phyloP scores from a whole-genome alignment of 176 grass and related monocot species.

The Oryza glumipatula region DNA sequence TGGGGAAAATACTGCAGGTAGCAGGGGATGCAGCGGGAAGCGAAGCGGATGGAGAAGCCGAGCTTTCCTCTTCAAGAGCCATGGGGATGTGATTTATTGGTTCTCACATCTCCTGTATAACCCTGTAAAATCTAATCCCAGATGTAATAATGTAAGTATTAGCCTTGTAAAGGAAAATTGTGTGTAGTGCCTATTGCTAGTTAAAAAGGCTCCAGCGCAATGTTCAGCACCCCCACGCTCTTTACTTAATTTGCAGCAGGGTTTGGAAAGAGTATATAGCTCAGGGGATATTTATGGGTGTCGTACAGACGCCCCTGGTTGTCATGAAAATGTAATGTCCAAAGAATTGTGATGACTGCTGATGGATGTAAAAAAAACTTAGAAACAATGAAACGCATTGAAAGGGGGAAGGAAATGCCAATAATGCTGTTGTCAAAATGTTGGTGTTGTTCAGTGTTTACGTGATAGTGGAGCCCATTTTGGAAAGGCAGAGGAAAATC shows the following conservation, averaged over 20 bases:
- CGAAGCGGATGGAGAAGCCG: conserved; percentile 79
- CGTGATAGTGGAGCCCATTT: no score
- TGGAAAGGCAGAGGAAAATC: no score
- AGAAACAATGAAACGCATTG: neutral
- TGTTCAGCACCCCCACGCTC: neutral
- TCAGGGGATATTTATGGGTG: conserved; percentile 11
- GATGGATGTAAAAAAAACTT: conserved; percentile 17
- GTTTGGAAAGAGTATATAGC: conserved; percentile 30
- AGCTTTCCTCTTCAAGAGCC: conserved; percentile 67
- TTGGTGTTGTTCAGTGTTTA: neutral
- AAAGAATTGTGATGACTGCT: conserved; percentile 18
- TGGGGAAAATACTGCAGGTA: conserved; percentile 44
- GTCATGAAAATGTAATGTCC: conserved; percentile 20
- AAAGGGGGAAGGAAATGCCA: neutral
- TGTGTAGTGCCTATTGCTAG: conserved; percentile 28
- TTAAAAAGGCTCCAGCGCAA: conserved; percentile 11
- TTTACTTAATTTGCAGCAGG: conserved; percentile 30
- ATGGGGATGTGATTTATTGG: conserved; percentile 76
- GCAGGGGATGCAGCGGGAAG: conserved; percentile 52
- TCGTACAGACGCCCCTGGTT: neutral
- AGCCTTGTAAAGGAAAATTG: conserved; percentile 56
- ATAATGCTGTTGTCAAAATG: neutral
- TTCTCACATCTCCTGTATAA: conserved; percentile 53
- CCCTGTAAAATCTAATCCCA: conserved; percentile 64
- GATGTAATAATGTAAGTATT: conserved; percentile 64